Conservation (phyloP, 371 early-diverging fungal genomes). For the Dipsacomyces acuminosporus region DNA sequence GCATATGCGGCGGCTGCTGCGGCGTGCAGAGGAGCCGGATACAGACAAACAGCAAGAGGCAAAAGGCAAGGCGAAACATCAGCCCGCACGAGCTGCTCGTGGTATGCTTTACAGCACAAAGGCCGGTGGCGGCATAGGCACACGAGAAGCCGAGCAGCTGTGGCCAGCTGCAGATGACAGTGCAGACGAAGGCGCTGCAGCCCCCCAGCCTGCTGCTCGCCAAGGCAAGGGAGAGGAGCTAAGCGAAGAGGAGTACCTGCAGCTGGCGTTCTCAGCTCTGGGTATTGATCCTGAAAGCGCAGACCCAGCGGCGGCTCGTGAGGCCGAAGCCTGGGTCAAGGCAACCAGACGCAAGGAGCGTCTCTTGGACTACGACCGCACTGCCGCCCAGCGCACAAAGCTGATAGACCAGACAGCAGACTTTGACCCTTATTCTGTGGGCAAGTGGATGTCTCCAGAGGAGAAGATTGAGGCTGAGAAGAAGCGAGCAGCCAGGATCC, state of each 20-base stretch:
- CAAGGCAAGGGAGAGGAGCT: background rate
- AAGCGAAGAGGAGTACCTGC: slow-evolving; percentile 38
- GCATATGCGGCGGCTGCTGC: slow-evolving; percentile 51
- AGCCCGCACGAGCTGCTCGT: slow-evolving; percentile 12
- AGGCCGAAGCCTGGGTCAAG: slow-evolving; percentile 41
- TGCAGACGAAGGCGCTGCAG: slow-evolving; percentile 1
- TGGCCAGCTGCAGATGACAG: slow-evolving; percentile 15
- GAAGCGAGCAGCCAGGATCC: background rate
- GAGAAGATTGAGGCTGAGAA: slow-evolving; percentile 48
- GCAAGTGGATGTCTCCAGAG: slow-evolving; percentile 71
- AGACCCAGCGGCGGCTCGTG: slow-evolving; percentile 2
- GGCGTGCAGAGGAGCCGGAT: slow-evolving; percentile 48
- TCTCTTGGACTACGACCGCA: slow-evolving; percentile 74
- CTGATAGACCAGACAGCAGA: slow-evolving; percentile 69
- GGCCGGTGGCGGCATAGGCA: slow-evolving; percentile 39
- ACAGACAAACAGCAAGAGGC: slow-evolving; percentile 41
- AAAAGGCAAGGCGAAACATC: slow-evolving; percentile 23
- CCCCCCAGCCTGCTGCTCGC: no score
- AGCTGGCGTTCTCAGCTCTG: slow-evolving; percentile 27
- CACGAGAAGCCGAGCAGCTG: slow-evolving; percentile 10
- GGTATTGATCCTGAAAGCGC: slow-evolving; percentile 13
- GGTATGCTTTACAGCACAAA: slow-evolving; percentile 48
- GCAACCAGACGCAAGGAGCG: slow-evolving; percentile 72
- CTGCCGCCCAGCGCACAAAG: slow-evolving; percentile 68
- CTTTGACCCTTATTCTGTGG: slow-evolving; percentile 63